Evolutionary conservation across 2,329 filamentous ascomycete genomes (phyloP), one percentile per base, ranked within the genome.

Genomic region (Pseudogymnoascus sp.): DNA sequence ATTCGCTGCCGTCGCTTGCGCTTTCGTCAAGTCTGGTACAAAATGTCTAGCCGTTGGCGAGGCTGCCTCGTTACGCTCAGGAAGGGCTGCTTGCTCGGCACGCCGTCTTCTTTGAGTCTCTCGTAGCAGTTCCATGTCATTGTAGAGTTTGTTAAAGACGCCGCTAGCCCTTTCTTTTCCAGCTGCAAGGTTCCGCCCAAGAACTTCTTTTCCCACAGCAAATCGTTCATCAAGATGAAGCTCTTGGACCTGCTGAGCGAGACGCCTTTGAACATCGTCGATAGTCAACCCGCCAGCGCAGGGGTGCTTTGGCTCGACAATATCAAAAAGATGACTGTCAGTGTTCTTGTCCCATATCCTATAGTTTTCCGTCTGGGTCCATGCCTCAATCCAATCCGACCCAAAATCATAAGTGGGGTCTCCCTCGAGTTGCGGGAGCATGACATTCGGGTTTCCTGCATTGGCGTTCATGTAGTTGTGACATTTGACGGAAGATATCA

Each of bases 181-280:
- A 0, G 89, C 91, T 3, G 90, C 89, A n/a, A 97, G 75, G 70
- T 96, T 93, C 65, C 93, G 88, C n/a, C 91, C 91, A 2, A 98
- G 81, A 0, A 88, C 89, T 74, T 98, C 95, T 62, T 87, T 85
- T 7, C 92, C 90, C 65, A 90, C 88, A 0, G 90, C 88, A 64
- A 98, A 86, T 7, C 90, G 86, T 73, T 98, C 95, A 73, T 99
- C 95, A 1, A 98, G 82, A 73, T 98, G 93, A 59, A 98, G 82
- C 65, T 98, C 93, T 68, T 93, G 89, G 60, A 99, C 90, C 76
- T 98, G 95, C 74, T 96, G 90, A 37, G 91, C 87, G 35, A 99
- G 83, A 24, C 95, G 84, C 60, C 95, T 85, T 73, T 97, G 93
- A 11, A 99, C 89, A 73, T 99, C 95, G 68, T 98, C 95, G 66